Percentiles rank a stretch among this genome's conserved stretches.
phyloP scores from a whole-genome alignment of 306 rosid genomes.

The Hippophae gyantsensis region DNA sequence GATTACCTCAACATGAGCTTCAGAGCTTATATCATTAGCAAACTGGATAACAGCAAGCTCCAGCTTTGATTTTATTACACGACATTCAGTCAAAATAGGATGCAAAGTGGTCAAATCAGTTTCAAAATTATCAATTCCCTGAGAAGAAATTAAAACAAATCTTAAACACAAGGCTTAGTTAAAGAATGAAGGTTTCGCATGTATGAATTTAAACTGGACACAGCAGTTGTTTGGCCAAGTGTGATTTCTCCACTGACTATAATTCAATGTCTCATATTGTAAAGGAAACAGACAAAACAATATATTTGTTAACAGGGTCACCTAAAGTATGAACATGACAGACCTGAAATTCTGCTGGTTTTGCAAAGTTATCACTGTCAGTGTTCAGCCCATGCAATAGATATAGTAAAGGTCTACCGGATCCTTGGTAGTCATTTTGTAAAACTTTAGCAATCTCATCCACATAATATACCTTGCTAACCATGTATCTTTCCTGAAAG shows the following conservation, averaged over 20 bases:
- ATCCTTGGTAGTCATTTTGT: constrained; percentile 39
- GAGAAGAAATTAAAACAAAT: constrained; percentile 9
- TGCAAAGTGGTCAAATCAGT: constrained; percentile 61
- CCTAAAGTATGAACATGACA: constrained; percentile 3
- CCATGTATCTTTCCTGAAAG: constrained; percentile 72
- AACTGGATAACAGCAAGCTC: constrained; percentile 76
- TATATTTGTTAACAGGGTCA: neutral
- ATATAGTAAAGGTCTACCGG: constrained; percentile 52
- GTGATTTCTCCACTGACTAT: neutral
- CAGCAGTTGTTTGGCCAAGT: constrained; percentile 2
- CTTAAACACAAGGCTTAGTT: constrained; percentile 1
- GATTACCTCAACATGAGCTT: constrained; percentile 82
- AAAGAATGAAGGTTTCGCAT: neutral
- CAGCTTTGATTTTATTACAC: constrained; percentile 74
- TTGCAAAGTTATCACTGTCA: constrained; percentile 55
- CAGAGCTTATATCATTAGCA: constrained; percentile 90
- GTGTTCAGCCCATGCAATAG: constrained; percentile 82
- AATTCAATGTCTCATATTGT: neutral
- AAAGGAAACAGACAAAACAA: constrained; percentile 6
- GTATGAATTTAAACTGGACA: neutral
- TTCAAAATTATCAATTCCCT: constrained; percentile 66
- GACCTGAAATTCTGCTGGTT: constrained; percentile 80
- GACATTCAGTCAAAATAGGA: constrained; percentile 83
- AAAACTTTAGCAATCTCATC: constrained; percentile 51
- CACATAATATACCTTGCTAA: constrained; percentile 25